These are phyloP conservation scores for Zostera marina DNA, from an alignment of 116 monocot genomes.

Conservation along the genomic window DNA sequence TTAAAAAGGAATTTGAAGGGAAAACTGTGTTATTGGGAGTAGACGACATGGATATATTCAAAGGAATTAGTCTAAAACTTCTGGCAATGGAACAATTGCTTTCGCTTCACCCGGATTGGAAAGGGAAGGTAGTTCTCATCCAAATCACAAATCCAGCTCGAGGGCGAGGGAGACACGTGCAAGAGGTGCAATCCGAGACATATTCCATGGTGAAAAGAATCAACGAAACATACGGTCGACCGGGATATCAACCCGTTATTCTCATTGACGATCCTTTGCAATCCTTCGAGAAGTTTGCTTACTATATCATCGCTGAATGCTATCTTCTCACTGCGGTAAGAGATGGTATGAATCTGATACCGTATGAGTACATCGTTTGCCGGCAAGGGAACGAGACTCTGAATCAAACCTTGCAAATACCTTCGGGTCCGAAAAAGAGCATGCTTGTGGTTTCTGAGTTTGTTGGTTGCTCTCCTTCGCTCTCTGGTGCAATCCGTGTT, in stretches of 20 bases:
- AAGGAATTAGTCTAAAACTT: slow-evolving; percentile 17
- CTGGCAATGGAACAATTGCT: slow-evolving; percentile 14
- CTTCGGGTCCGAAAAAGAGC: slow-evolving; percentile 5
- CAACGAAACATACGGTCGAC: slow-evolving; percentile 5
- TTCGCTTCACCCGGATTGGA: slow-evolving; percentile 1
- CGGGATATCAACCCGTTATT: slow-evolving; percentile 10
- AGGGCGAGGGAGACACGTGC: slow-evolving; percentile 9
- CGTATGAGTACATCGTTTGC: slow-evolving; percentile 17
- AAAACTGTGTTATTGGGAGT: slow-evolving; percentile 9
- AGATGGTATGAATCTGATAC: slow-evolving; percentile 20
- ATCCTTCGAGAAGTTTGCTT: slow-evolving; percentile 13
- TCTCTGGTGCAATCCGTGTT: slow-evolving; percentile 13
- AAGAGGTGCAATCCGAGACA: slow-evolving; percentile 6
- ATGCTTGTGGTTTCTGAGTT: slow-evolving; percentile 17
- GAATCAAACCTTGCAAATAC: neutral
- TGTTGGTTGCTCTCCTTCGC: slow-evolving; percentile 5
- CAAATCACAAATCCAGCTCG: slow-evolving; percentile 18
- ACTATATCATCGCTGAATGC: slow-evolving; percentile 12
- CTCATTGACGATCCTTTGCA: slow-evolving; percentile 4
- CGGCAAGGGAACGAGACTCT: slow-evolving; percentile 9
- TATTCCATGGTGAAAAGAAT: slow-evolving; percentile 8
- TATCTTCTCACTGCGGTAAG: slow-evolving; percentile 15
- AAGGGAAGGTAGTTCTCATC: slow-evolving; percentile 9
- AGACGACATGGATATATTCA: slow-evolving; percentile 23
- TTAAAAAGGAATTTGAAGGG: slow-evolving; percentile 5